Evolutionary conservation across 2,329 filamentous ascomycete species (phyloP).

Genomic region (Volutella citrinella): DNA sequence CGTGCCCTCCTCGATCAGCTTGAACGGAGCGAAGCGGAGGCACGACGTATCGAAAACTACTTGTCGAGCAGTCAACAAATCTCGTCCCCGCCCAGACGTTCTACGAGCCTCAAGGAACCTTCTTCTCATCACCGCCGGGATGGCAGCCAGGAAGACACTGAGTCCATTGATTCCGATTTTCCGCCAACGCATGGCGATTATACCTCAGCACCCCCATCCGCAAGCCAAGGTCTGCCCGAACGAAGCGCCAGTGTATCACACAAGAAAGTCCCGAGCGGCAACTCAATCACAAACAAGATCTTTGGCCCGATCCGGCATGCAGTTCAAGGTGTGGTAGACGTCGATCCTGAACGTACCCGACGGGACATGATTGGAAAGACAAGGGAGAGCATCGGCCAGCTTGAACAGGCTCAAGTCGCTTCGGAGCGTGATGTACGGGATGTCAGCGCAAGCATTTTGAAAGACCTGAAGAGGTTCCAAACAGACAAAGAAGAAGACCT

Average conservation of each 20-base stretch:
- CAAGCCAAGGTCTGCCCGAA: slow-evolving; percentile 68
- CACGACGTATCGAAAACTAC: slow-evolving; percentile 90
- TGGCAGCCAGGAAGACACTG: slow-evolving; percentile 69
- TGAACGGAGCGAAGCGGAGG: slow-evolving; percentile 91
- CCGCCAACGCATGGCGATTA: slow-evolving; percentile 80
- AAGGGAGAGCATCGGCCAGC: slow-evolving; percentile 76
- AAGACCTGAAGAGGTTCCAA: slow-evolving; percentile 91
- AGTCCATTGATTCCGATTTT: slow-evolving; percentile 94
- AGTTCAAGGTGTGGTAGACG: slow-evolving; percentile 92
- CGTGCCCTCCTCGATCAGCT: slow-evolving; percentile 75
- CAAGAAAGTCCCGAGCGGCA: slow-evolving; percentile 79
- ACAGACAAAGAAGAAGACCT: slow-evolving; percentile 93
- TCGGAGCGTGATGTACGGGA: slow-evolving; percentile 91
- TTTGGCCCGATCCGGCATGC: slow-evolving; percentile 95
- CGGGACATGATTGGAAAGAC: slow-evolving; percentile 96
- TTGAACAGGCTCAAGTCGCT: slow-evolving; percentile 87
- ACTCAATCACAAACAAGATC: slow-evolving; percentile 88
- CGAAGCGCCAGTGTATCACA: slow-evolving; percentile 51
- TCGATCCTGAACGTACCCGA: slow-evolving; percentile 88
- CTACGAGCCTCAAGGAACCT: slow-evolving; percentile 55
- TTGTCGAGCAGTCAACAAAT: slow-evolving; percentile 70
- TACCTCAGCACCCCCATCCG: slow-evolving; percentile 61
- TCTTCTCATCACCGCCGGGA: slow-evolving; percentile 50
- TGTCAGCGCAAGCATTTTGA: slow-evolving; percentile 82
- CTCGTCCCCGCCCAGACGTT: slow-evolving; percentile 62